phyloP scores from a whole-genome alignment of 148 eudicot genomes.

The Euryodendron excelsum region DNA sequence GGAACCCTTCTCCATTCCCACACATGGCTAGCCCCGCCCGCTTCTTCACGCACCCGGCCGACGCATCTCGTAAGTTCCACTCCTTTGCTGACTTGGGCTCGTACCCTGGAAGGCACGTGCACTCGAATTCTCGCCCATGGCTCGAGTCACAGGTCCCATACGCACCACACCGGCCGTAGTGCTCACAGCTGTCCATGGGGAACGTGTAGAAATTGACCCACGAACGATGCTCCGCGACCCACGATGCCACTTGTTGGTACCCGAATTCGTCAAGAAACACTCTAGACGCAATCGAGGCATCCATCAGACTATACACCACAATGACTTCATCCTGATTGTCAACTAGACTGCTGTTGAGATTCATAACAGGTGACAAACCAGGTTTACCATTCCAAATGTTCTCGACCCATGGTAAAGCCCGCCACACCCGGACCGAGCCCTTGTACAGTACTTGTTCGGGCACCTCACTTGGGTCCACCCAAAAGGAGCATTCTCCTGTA shows the following conservation, averaged over 20 bases:
- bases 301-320: too few species aligned
- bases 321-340: background rate
- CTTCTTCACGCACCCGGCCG: conserved; percentile 39
- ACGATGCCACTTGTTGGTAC: background rate
- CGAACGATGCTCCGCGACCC: background rate
- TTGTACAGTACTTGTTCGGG: background rate
- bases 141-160: background rate
- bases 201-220: background rate
- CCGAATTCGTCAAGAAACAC: background rate
- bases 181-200: background rate
- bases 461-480: background rate
- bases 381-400: background rate
- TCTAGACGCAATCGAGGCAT: background rate
- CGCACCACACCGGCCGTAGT: background rate
- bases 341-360: background rate
- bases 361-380: background rate
- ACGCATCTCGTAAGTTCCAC: conserved; percentile 23
- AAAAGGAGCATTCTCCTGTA: background rate
- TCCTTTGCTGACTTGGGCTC: background rate
- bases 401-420: background rate
- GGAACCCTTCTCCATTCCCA: conserved; percentile 45
- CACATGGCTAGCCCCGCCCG: conserved; percentile 31
- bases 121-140: background rate
- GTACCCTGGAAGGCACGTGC: conserved; percentile 4
- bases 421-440: background rate